Evolutionary conservation across 495 filamentous ascomycete species (phyloP).

Genomic region (Penicillium cataractarum): DNA sequence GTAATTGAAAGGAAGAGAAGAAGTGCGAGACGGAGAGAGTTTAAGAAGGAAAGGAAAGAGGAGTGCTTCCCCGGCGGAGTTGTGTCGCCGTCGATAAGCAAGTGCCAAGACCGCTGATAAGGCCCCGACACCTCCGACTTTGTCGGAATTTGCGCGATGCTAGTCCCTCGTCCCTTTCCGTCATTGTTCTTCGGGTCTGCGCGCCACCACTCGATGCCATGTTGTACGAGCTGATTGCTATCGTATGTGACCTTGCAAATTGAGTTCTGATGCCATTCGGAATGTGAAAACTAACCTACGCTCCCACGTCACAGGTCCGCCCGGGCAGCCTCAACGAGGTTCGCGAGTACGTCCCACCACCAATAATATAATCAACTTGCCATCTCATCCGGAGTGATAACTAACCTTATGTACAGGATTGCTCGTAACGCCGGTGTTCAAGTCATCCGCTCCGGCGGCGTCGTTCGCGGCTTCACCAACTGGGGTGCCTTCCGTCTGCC

Average conservation of each 20-base stretch:
- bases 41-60: conserved; percentile 33
- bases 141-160: conserved; percentile 32
- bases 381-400: conserved; percentile 8
- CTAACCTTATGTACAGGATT: conserved; percentile 58
- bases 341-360: conserved; percentile 74
- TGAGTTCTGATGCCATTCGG: background rate
- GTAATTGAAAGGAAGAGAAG: conserved; percentile 27
- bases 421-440: conserved; percentile 82
- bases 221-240: conserved; percentile 96
- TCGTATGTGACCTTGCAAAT: conserved; percentile 61
- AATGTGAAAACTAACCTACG: conserved; percentile 14
- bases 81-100: conserved; percentile 26
- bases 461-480: conserved; percentile 89
- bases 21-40: conserved; percentile 30
- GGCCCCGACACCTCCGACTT: conserved; percentile 25
- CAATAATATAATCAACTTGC: conserved; percentile 5
- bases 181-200: conserved; percentile 18
- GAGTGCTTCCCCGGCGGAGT: conserved; percentile 36
- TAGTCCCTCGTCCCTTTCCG: conserved; percentile 10
- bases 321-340: conserved; percentile 85
- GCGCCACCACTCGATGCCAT: conserved; percentile 53
- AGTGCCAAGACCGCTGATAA: conserved; percentile 40
- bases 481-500: conserved; percentile 92
- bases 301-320: conserved; percentile 67
- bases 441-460: conserved; percentile 82